Base-by-base conservation (phyloP, 805 yeast species). In the Lipomyces lipofer region DNA sequence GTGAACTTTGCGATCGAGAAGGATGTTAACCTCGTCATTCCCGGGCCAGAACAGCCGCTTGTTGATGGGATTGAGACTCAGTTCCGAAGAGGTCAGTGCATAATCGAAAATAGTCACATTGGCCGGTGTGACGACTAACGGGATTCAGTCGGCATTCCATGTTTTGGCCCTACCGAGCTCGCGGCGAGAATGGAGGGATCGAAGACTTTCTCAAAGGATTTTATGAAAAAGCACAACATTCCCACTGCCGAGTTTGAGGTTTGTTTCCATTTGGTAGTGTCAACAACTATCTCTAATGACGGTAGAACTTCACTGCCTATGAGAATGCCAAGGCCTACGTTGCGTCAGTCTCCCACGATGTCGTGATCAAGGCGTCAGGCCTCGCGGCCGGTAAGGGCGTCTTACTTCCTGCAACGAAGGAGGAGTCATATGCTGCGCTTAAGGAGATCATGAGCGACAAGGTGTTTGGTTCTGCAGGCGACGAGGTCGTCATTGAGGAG, bases 301-400 rank as follows among this genome's bases (percentile, higher is more conserved):
- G 24, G 9, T 43, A 48, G 66, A 88, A 87, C 75, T 94, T 95
- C 76, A 83, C 83, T 36, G 76, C 82, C 59, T 90, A 78, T 63
- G 87, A 84, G 52, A 78, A 77, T 33, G 99, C 99, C 15, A 82
- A 77, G 68, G 73, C 77, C 40, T 90, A 88, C 70, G 78, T 92
- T 53, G 76, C 78, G 54, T 67, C 78, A 40, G 79, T 84, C 33
- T 80, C 83, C 67, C 85, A 85, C 71, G 82, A 84, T 54, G 83
- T 94, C 36, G 99, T 94, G 40, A 84, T 94, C 70, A 94, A 94
- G 75, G 99, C 99, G 19, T 90, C 92, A 52, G 99, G 99, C 54
- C 82, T 94, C 63, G 99, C 99, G 51, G 99, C 95, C 30, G 99
- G 99, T 62, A 94, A 94, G 73, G 99, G 99, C 66, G 99, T 94